Evolutionary conservation across 2,329 filamentous ascomycete species (phyloP), one percentile per base, ranked within the genome.

Genomic region (Aspergillus sp.): DNA sequence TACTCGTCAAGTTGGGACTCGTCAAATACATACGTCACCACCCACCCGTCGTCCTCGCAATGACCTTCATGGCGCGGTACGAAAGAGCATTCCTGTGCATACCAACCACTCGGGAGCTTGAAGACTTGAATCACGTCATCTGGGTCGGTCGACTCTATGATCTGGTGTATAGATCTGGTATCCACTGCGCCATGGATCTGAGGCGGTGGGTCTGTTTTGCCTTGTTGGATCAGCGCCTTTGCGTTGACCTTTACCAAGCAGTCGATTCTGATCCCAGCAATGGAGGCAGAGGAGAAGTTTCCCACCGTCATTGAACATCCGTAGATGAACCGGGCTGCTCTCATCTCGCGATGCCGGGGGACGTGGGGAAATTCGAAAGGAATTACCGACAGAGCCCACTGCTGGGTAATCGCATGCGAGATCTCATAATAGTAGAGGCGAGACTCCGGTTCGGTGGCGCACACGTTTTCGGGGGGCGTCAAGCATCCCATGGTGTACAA

Each of bases 391-490:
- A 91, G 75, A 0, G 85, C 86, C 77, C 87, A 90, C 65, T 90
- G 86, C 51, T 87, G 80, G 0, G 77, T 79, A 47, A 90, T 88
- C 0, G 63, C 69, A 2, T 65, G 32, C 1, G 57, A 49, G 66
- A 90, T 90, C 42, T 80, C 79, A 68, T 89, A 90, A 67, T 90
- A 90, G 71, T 90, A 90, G 0, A 91, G 77, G 5, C 87, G 82
- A 60, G 87, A 90, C 70, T 62, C 46, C 6, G 54, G 57, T 9
- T 90, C 86, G 50, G 88, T 85, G 63, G 42, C 4, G 2, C 9
- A 47, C 4, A 86, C 82, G 3, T 69, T 73, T n/a, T 73, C 73
- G 6, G 87, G 87, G 4, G 82, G 80, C 9, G 79, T 75, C 39
- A 90, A 79, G 58, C 89, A 87, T 1, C 86, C 88, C 6, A 87